Percentiles rank a stretch among this genome's conserved stretches.
These are phyloP conservation scores for Daldinia grandis DNA, from an alignment of 495 filamentous ascomycete genomes.

Conservation along the genomic window DNA sequence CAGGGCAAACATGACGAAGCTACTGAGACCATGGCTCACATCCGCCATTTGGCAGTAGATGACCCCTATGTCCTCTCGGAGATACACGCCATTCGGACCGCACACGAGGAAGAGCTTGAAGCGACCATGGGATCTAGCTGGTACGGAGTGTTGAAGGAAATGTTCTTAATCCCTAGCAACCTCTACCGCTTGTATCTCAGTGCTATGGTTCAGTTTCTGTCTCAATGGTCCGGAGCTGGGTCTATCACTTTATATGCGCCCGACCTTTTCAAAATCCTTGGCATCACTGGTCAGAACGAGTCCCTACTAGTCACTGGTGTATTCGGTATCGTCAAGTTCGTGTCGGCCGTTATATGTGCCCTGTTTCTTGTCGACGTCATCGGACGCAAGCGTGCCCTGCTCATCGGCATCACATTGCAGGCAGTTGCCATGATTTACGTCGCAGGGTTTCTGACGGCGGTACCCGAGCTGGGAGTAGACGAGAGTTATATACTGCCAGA, in stretches of 20 bases:
- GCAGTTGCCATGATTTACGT: slow-evolving; percentile 74
- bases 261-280: slow-evolving; percentile 71
- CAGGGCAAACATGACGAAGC: slow-evolving; percentile 58
- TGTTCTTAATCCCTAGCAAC: slow-evolving; percentile 67
- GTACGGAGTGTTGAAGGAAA: slow-evolving; percentile 65
- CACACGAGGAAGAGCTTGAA: slow-evolving; percentile 63
- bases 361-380: slow-evolving; percentile 79
- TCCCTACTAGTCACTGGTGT: slow-evolving; percentile 72
- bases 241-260: slow-evolving; percentile 73
- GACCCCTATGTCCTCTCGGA: slow-evolving; percentile 61
- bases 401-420: slow-evolving; percentile 69
- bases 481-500: slow-evolving; percentile 43
- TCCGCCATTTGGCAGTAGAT: slow-evolving; percentile 59
- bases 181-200: slow-evolving; percentile 70
- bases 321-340: slow-evolving; percentile 75
- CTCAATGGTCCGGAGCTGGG: slow-evolving; percentile 75
- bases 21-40: slow-evolving; percentile 53
- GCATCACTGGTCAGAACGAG: slow-evolving; percentile 67
- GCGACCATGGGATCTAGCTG: slow-evolving; percentile 65
- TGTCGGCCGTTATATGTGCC: slow-evolving; percentile 69
- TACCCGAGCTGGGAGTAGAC: slow-evolving; percentile 55
- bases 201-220: slow-evolving; percentile 66
- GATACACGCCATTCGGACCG: slow-evolving; percentile 57
- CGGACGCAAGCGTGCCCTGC: slow-evolving; percentile 73
- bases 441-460: slow-evolving; percentile 68